Base-by-base conservation (phyloP, 2,329 filamentous ascomycete species). In the Beauveria rudraprayagi region DNA sequence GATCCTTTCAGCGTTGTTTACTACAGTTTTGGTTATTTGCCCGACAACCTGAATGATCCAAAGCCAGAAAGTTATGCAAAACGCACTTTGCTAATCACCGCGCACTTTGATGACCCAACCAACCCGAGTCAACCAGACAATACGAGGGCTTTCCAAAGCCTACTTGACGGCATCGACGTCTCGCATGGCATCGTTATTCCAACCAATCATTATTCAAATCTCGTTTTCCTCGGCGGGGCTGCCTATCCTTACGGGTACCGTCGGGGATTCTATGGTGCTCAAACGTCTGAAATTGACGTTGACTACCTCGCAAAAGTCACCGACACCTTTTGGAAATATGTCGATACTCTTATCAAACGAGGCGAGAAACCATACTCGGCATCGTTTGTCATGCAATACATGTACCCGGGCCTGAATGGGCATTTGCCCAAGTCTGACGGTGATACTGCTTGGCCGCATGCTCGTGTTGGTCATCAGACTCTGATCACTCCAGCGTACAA, bases 351-450 rank as follows among this genome's bases (percentile, higher is more conserved):
- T 2, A 46, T 24, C 8, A 8, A 41, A 16, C 47, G 54, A 17
- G 55, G 55, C 16, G 55, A 62, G 14, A 19, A 26, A 1, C 55
- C 60, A 7, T 22, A 58, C 24, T 62, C 60, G 6, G 60, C 60
- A 4, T 58, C 55, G 3, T 48, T 62, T n/a, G 43, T 62, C n/a
- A n/a, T 62, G 41, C 60, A 62, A 22, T 58, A 62, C 48, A 59
- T 62, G 55, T 55, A 44, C 28, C 60, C 60, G 3, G 48, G 37
- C 9, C 11, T 52, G 9, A 62, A 55, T 14, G 54, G 55, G n/a
- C 40, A 54, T 16, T 41, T 62, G 0, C 60, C 60, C 19, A 34
- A 26, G 11, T 22, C 41, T 6, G 48, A 62, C 24, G 5, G 1
- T 7, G 60, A 57, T 5, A 61, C 60, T 5, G 60, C 60, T 2